Evolutionary conservation across 1,139 yeast species (phyloP).

Genomic region (Nakaseomyces nivariensis): DNA sequence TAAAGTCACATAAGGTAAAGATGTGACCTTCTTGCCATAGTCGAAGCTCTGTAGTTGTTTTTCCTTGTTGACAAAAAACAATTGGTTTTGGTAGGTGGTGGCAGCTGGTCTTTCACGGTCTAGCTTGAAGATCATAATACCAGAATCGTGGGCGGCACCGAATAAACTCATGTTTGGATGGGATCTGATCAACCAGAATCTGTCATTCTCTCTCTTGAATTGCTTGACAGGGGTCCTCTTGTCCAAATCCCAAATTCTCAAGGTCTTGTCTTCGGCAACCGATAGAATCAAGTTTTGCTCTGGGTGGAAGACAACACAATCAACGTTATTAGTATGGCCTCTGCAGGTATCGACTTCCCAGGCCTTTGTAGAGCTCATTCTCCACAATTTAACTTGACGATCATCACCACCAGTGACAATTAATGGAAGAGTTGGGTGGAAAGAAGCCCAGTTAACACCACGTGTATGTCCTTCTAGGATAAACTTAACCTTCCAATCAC

Average conservation of each 20-base stretch:
- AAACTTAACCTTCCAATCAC: constrained; percentile 91
- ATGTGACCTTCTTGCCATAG: constrained; percentile 46
- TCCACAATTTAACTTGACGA: constrained; percentile 89
- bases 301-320: constrained; percentile 87
- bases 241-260: constrained; percentile 94
- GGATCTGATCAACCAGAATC: constrained; percentile 86
- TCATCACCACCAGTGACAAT: constrained; percentile 97
- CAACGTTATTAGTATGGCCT: constrained; percentile 91
- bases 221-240: constrained; percentile 90
- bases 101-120: constrained; percentile 97
- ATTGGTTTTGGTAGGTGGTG: constrained; percentile 55
- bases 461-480: constrained; percentile 97
- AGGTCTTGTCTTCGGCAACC: constrained; percentile 94
- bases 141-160: constrained; percentile 95
- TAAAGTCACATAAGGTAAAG: constrained; percentile 72
- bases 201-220: constrained; percentile 86
- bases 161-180: constrained; percentile 87
- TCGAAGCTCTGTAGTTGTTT: constrained; percentile 79
- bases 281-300: constrained; percentile 86
- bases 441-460: constrained; percentile 97
- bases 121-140: constrained; percentile 95
- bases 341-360: constrained; percentile 99
- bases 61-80: constrained; percentile 72
- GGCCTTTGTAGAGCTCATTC: constrained; percentile 96
- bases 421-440: constrained; percentile 93